These are phyloP conservation scores for Phialophora macrospora DNA, from an alignment of 2,329 filamentous ascomycete genomes.

Conservation along the genomic window DNA sequence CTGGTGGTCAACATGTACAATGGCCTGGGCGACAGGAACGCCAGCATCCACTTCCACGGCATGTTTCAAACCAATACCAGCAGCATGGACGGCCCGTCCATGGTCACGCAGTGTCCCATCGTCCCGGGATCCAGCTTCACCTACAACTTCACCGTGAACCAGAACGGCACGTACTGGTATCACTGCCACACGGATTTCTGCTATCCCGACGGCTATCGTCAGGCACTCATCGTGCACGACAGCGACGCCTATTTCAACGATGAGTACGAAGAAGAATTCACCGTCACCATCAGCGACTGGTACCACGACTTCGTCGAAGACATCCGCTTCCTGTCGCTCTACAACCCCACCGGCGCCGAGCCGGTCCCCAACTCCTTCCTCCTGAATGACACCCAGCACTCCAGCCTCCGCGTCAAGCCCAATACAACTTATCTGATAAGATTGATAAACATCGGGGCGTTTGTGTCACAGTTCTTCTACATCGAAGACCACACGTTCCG, in stretches of 20 bases:
- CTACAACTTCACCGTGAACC: slow-evolving; percentile 68
- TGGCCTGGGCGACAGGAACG: slow-evolving; percentile 67
- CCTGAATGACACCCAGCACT: slow-evolving; percentile 69
- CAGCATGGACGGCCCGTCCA: slow-evolving; percentile 73
- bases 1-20: slow-evolving; percentile 73
- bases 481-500: slow-evolving; percentile 50
- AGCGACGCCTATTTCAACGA: slow-evolving; percentile 58
- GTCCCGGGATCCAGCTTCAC: slow-evolving; percentile 66
- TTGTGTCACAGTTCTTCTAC: slow-evolving; percentile 60
- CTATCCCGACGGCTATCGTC: slow-evolving; percentile 70
- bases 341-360: slow-evolving; percentile 65
- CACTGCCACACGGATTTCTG: slow-evolving; percentile 69
- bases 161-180: slow-evolving; percentile 66
- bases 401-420: slow-evolving; percentile 63
- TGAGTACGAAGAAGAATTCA: slow-evolving; percentile 64
- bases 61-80: slow-evolving; percentile 77
- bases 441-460: slow-evolving; percentile 75
- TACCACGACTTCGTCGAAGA: slow-evolving; percentile 69
- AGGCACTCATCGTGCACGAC: slow-evolving; percentile 68
- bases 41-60: slow-evolving; percentile 76
- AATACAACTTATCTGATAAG: slow-evolving; percentile 76
- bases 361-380: slow-evolving; percentile 69
- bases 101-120: slow-evolving; percentile 70
- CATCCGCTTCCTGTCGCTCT: slow-evolving; percentile 51
- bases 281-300: slow-evolving; percentile 73